Evolutionary conservation across 2,329 filamentous ascomycete species (phyloP), one percentile per base, ranked within the genome.

Genomic region (Curvularia lunata): DNA sequence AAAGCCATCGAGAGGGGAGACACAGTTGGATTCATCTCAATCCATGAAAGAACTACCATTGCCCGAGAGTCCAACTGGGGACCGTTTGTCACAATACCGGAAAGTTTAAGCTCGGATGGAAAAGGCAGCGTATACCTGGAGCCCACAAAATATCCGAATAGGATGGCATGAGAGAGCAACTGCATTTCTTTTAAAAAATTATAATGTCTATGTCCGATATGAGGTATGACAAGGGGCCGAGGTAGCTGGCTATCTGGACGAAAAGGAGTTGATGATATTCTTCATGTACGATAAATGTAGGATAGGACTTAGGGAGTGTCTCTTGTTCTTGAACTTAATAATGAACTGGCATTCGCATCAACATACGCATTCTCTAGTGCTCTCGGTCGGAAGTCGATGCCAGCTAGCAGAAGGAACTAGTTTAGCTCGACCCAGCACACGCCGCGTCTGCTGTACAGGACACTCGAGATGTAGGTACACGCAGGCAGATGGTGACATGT

Each of bases 51-150:
- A 49, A 53, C 21, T 56, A 65, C 16, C 51, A 30, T 48, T 60
- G 56, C 57, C 30, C 63, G 62, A 21, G 62, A 56, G 7, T 66
- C 64, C 5, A 56, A 48, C 13, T 76, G 73, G 73, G 64, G 65
- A 25, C 69, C 71, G 5, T 76, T 76, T 27, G 74, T 76, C 27
- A 76, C 73, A 6, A 72, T 75, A 37, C 72, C 73, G 4, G 71
- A 64, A 46, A 66, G 63, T n/a, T 43, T 75, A 56, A 68, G 65
- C 19, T 66, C 64, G 42, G 58, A 62, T 2, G 65, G 58, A n/a
- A 64, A 69, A 47, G 67, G 60, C 19, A 70, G 66, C 49, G 51
- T 50, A 5, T 53, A 61, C 28, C 38, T 66, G 54, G 66, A 66
- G 56, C 59, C 62, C 23, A 27, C 46, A 34, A 40, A 56, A 3